These are phyloP conservation scores for Pyrus pyrifolia DNA, from an alignment of 306 rosid species.

Conservation along the genomic window DNA sequence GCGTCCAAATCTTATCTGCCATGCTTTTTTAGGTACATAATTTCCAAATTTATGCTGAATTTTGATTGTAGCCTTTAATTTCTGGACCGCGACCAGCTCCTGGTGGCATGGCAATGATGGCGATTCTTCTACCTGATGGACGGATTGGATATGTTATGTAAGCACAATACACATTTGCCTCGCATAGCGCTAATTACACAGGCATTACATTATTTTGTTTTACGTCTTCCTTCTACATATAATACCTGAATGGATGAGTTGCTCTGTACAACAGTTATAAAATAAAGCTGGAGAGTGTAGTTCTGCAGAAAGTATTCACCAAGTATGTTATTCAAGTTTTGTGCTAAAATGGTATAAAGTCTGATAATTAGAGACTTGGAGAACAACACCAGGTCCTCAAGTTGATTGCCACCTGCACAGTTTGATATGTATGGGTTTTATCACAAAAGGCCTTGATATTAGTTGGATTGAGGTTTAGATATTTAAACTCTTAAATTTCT, in stretches of 20 bases:
- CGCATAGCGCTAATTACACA: background rate
- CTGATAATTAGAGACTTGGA: background rate
- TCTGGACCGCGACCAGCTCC: conserved; percentile 83
- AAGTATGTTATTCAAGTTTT: background rate
- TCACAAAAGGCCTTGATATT: too few relatives aligned
- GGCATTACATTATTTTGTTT: background rate
- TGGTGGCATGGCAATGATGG: conserved; percentile 94
- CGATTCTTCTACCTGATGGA: conserved; percentile 95
- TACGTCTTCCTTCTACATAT: background rate
- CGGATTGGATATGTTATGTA: conserved; percentile 94
- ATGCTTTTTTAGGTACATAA: background rate
- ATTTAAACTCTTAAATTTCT: too few relatives aligned
- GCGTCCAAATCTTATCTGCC: background rate
- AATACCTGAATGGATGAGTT: too few relatives aligned
- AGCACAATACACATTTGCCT: conserved; percentile 30
- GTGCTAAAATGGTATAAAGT: background rate
- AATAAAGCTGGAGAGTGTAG: background rate
- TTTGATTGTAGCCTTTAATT: conserved; percentile 64
- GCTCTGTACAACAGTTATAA: background rate
- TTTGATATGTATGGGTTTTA: too few relatives aligned
- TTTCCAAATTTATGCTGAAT: conserved; percentile 9
- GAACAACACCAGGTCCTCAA: too few relatives aligned
- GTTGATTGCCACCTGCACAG: too few relatives aligned
- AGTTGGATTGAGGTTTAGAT: too few relatives aligned
- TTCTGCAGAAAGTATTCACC: background rate